Evolutionary conservation across 2,329 filamentous ascomycete species (phyloP), one percentile per base, ranked within the genome.

Genomic region (Claviceps cyperi): DNA sequence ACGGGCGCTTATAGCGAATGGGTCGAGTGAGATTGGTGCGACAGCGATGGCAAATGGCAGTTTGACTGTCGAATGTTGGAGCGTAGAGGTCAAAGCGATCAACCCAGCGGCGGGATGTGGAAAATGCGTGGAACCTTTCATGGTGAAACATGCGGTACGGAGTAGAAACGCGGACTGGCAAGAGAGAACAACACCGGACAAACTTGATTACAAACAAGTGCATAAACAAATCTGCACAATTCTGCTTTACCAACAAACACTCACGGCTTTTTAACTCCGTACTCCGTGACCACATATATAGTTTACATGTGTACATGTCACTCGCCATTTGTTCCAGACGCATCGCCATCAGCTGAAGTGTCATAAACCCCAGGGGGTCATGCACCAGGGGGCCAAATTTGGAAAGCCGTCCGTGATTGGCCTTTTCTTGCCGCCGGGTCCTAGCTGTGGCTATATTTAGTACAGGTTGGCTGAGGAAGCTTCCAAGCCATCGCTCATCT

Each of bases 381-480:
- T 37, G 28, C 32, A 49, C 38, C 13, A 17, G 44, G 39, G 35
- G 50, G 36, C 56, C 59, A 63, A 60, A 60, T 61, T 58, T 59
- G 53, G 51, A 45, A 46, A 21, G 22, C 35, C 15, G 46, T 4
- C 4, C 45, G 28, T 65, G 57, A 65, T 65, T 65, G 63, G 63
- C 40, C 48, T 6, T 40, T 24, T 22, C 46, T 64, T 62, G 58
- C 60, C 63, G 63, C 63, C 57, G 53, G 58, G 55, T 54, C 55
- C 55, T 58, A 57, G 56, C 53, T 48, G 54, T 47, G 50, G 46
- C 63, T 65, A 65, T 63, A 63, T 62, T 64, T 65, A 65, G 62
- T 51, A 32, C 14, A n/a, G 17, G 37, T n/a, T 39, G 37, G 14
- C 36, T 39, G 15, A n/a, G 37, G 37, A 17, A n/a, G 37, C 14